phyloP scores from a whole-genome alignment of 805 yeast species.

The Aciculoconidium aculeatum region DNA sequence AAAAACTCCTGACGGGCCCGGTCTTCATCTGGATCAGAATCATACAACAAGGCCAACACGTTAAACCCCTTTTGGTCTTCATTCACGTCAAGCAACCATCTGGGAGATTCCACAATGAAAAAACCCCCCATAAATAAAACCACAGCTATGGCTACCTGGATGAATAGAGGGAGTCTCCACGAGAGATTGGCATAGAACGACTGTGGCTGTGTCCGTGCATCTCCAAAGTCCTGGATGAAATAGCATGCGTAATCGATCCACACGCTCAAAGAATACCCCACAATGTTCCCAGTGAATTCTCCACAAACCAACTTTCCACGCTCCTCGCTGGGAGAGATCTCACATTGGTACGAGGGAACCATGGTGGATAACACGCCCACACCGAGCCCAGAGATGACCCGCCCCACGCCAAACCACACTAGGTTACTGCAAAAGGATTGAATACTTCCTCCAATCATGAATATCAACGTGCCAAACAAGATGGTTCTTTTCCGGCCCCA shows the following conservation, averaged over 20 bases:
- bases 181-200: slow-evolving; percentile 39
- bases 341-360: slow-evolving; percentile 85
- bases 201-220: slow-evolving; percentile 29
- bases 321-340: slow-evolving; percentile 80
- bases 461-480: slow-evolving; percentile 69
- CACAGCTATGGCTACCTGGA: slow-evolving; percentile 71
- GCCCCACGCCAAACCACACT: slow-evolving; percentile 58
- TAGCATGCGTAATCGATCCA: slow-evolving; percentile 84
- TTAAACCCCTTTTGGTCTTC: slow-evolving; percentile 51
- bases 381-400: slow-evolving; percentile 79
- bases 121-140: slow-evolving; percentile 68
- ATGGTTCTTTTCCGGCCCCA: slow-evolving; percentile 79
- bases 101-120: slow-evolving; percentile 79
- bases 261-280: slow-evolving; percentile 76
- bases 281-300: slow-evolving; percentile 80
- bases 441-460: slow-evolving; percentile 71
- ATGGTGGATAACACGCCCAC: slow-evolving; percentile 80
- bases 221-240: slow-evolving; percentile 49
- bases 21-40: slow-evolving; percentile 23
- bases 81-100: slow-evolving; percentile 85
- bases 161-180: slow-evolving; percentile 75
- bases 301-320: slow-evolving; percentile 83
- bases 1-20: slow-evolving; percentile 40
- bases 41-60: slow-evolving; percentile 29
- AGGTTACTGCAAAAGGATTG: slow-evolving; percentile 60